Percentiles rank a stretch among this genome's conserved stretches.
Conservation (phyloP, 202 grass and related monocot species). For the Panicum virgatum region DNA sequence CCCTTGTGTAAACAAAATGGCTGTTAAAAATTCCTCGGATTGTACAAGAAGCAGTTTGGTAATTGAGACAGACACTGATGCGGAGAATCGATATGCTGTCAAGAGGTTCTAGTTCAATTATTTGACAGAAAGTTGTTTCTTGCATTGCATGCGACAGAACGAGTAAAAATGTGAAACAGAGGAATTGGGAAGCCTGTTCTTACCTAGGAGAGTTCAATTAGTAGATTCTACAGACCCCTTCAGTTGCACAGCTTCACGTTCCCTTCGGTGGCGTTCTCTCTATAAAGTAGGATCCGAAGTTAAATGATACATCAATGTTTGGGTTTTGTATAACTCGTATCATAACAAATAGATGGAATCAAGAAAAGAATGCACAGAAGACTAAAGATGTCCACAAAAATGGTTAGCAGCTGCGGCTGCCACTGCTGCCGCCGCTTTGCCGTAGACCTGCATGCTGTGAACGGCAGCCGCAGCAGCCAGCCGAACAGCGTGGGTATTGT, state of each 20-base stretch:
- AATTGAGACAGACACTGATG: not conserved
- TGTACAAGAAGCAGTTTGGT: not conserved
- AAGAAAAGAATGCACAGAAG: not conserved
- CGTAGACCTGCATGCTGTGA: too few relatives aligned
- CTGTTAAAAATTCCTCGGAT: not conserved
- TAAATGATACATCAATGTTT: not conserved
- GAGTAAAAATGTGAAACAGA: not conserved
- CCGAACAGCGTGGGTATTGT: too few relatives aligned
- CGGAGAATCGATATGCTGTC: not conserved
- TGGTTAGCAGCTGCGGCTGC: too few relatives aligned
- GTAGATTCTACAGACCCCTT: constrained; percentile 35
- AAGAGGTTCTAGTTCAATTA: not conserved
- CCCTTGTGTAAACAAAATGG: not conserved
- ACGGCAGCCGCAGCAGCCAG: too few relatives aligned
- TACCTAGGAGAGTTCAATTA: constrained; percentile 32
- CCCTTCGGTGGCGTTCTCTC: constrained; percentile 53
- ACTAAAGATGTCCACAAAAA: not conserved
- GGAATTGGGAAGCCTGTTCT: not conserved
- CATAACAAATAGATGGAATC: not conserved
- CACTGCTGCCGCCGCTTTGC: too few relatives aligned
- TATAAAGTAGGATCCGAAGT: not conserved
- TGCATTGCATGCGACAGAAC: not conserved
- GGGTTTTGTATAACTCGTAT: not conserved
- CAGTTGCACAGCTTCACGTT: constrained; percentile 34
- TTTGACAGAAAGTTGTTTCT: not conserved